Percentiles rank a stretch among this genome's conserved stretches.
Evolutionary conservation across 2,329 filamentous ascomycete genomes (phyloP).

Genomic region (Aureobasidium sp.): DNA sequence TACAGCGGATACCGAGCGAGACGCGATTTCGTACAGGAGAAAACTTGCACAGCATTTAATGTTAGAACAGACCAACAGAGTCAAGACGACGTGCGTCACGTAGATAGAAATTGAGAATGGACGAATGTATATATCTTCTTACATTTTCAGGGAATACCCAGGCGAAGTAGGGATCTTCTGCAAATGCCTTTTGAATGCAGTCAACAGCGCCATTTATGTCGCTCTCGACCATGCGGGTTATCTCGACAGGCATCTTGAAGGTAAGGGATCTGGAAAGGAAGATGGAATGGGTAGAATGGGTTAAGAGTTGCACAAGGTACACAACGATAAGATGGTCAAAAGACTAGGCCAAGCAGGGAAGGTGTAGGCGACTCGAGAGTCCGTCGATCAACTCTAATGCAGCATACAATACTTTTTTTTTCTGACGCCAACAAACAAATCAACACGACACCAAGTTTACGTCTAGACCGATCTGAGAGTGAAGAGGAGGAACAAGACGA

Average conservation of each 20-base stretch:
- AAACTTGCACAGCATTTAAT: conserved; percentile 38
- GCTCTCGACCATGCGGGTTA: conserved; percentile 46
- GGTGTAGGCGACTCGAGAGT: background rate
- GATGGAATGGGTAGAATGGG: background rate
- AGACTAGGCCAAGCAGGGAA: background rate
- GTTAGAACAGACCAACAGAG: conserved; percentile 13
- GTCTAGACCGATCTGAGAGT: background rate
- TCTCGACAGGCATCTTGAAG: conserved; percentile 39
- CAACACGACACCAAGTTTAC: too few species aligned
- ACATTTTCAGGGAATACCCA: conserved; percentile 58
- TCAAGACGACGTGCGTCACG: background rate
- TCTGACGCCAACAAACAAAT: background rate
- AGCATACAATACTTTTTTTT: background rate
- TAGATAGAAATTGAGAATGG: conserved; percentile 31
- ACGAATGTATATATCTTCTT: conserved; percentile 23
- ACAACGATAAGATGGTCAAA: background rate
- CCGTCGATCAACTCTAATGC: background rate
- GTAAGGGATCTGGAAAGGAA: background rate
- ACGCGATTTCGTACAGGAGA: conserved; percentile 51
- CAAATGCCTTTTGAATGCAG: conserved; percentile 59
- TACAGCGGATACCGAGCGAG: conserved; percentile 57
- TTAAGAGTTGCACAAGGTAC: background rate
- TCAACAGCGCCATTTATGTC: conserved; percentile 58
- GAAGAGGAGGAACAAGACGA: background rate
- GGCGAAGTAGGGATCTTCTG: conserved; percentile 56